Conservation (phyloP, 805 yeast species). For the Starmerella kuoi region DNA sequence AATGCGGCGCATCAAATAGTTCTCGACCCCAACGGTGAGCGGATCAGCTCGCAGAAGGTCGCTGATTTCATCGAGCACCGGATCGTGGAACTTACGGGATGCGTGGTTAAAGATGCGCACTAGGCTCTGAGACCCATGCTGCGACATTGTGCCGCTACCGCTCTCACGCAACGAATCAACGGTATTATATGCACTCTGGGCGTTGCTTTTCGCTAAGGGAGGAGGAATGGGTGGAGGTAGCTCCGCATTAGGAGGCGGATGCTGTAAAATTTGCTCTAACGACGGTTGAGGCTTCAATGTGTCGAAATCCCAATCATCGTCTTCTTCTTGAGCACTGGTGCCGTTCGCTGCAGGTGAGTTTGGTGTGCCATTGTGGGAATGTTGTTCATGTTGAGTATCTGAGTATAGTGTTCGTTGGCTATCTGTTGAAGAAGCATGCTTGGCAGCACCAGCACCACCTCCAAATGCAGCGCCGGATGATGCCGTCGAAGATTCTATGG, state of each 20-base stretch:
- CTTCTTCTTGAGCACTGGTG: slow-evolving; percentile 18
- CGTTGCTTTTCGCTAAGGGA: neutral
- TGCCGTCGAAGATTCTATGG: neutral
- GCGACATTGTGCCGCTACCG: neutral
- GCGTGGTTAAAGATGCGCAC: slow-evolving; percentile 22
- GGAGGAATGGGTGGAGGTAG: slow-evolving; percentile 4
- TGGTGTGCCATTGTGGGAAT: neutral
- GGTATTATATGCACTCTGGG: neutral
- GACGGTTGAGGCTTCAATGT: slow-evolving; percentile 27
- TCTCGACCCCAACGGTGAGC: slow-evolving; percentile 21
- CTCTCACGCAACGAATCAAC: slow-evolving; percentile 7
- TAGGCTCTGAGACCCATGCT: slow-evolving; percentile 11
- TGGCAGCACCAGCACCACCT: neutral
- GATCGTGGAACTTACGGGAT: slow-evolving; percentile 22
- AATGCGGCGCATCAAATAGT: slow-evolving; percentile 20
- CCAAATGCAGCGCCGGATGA: neutral
- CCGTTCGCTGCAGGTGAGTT: neutral
- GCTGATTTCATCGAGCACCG: slow-evolving; percentile 20
- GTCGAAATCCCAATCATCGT: slow-evolving; percentile 32
- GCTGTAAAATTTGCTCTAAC: slow-evolving; percentile 12
- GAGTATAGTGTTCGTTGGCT: neutral
- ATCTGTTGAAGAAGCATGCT: neutral
- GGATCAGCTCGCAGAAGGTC: slow-evolving; percentile 23
- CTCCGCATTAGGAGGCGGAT: slow-evolving; percentile 9
- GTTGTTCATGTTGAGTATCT: neutral